These are phyloP conservation scores for Penicillium rolfsii DNA, from an alignment of 2,329 filamentous ascomycete species.

Conservation along the genomic window DNA sequence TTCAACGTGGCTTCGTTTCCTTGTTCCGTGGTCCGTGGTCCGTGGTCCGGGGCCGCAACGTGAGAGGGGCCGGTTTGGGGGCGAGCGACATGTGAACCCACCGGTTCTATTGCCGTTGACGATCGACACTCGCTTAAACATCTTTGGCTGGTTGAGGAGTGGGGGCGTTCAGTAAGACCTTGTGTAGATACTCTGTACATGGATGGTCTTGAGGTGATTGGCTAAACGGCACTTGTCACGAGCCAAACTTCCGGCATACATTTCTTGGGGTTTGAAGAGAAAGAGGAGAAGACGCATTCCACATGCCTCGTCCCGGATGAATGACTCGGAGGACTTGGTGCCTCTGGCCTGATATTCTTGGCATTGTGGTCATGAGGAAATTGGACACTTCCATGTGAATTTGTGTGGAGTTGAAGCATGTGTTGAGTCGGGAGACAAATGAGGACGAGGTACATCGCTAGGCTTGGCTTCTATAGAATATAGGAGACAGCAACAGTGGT, in stretches of 20 bases:
- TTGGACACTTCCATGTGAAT: neutral
- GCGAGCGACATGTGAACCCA: slow-evolving; percentile 24
- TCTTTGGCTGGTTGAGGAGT: neutral
- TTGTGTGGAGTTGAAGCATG: too few relatives aligned
- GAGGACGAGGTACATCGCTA: neutral
- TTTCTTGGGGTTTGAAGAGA: neutral
- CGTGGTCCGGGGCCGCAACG: slow-evolving; percentile 22
- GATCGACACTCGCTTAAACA: slow-evolving; percentile 18
- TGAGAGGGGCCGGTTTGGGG: slow-evolving; percentile 16
- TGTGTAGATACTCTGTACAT: neutral
- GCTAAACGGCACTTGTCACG: neutral
- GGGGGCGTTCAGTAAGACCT: neutral
- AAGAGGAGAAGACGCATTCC: neutral
- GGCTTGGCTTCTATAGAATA: neutral
- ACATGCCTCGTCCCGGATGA: neutral
- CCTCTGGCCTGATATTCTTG: neutral
- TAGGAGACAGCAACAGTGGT: neutral
- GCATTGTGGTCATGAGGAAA: neutral
- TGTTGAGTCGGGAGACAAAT: neutral
- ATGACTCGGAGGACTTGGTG: neutral
- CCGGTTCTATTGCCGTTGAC: neutral
- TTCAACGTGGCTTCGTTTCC: slow-evolving; percentile 6
- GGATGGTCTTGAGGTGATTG: neutral
- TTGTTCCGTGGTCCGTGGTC: slow-evolving; percentile 28
- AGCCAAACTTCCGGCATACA: slow-evolving; percentile 1